Conservation (phyloP, 2,329 filamentous ascomycete species). For the Aspergillus alliaceus region DNA sequence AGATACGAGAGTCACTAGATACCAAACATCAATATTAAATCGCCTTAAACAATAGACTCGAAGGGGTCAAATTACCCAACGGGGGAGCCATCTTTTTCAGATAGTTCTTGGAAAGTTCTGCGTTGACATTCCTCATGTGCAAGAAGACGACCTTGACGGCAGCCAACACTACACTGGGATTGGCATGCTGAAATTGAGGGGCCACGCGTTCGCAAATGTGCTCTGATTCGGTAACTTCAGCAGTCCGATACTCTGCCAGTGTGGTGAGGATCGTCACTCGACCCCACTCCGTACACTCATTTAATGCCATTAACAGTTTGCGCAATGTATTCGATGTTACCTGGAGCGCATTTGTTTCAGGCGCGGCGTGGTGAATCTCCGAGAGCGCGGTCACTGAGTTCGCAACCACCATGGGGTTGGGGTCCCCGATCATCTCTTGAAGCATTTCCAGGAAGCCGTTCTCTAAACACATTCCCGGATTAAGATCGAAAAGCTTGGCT, state of each 20-base stretch:
- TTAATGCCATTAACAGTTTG: conserved; percentile 93
- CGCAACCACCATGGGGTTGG: conserved; percentile 98
- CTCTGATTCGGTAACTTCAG: conserved; percentile 93
- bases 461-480: conserved; percentile 87
- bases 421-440: conserved; percentile 94
- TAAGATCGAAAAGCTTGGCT: conserved; percentile 95
- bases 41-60: background rate
- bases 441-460: conserved; percentile 93
- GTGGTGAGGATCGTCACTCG: conserved; percentile 90
- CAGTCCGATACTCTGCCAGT: conserved; percentile 80
- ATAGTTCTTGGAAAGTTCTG: conserved; percentile 79
- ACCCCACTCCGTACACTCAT: conserved; percentile 98
- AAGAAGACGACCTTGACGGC: conserved; percentile 97
- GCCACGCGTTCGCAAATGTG: conserved; percentile 96
- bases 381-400: conserved; percentile 93
- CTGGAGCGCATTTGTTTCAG: conserved; percentile 82
- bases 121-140: conserved; percentile 83
- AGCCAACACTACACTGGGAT: conserved; percentile 93
- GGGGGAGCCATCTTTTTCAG: conserved; percentile 99
- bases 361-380: conserved; percentile 86
- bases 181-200: conserved; percentile 97
- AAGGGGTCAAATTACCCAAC: conserved; percentile 61
- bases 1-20: conserved; percentile 83
- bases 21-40: conserved; percentile 24
- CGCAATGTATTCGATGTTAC: conserved; percentile 83